These are phyloP conservation scores for Aspergillus bridgeri DNA, from an alignment of 495 filamentous ascomycete species.

Conservation along the genomic window DNA sequence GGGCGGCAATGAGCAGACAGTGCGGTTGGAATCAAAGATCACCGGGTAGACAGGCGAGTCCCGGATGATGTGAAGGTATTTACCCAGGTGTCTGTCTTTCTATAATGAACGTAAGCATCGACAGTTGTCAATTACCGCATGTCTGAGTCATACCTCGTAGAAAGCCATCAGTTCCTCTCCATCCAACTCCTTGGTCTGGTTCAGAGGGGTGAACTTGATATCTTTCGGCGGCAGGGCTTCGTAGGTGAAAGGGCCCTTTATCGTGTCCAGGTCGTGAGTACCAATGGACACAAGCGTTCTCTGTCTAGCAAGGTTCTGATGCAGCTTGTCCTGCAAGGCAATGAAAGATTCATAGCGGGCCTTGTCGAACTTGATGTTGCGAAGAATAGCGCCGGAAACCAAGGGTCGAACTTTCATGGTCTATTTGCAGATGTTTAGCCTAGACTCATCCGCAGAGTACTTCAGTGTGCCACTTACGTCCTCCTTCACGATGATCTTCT, in stretches of 20 bases:
- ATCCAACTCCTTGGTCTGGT: conserved; percentile 84
- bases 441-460: not conserved
- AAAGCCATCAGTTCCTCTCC: conserved; percentile 88
- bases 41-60: conserved; percentile 96
- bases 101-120: conserved; percentile 26
- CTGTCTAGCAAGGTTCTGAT: conserved; percentile 92
- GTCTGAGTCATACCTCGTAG: conserved; percentile 61
- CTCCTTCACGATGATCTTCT: conserved; percentile 74
- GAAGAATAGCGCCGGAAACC: conserved; percentile 80
- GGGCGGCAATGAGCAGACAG: conserved; percentile 88
- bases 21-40: conserved; percentile 83
- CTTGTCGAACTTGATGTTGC: conserved; percentile 87
- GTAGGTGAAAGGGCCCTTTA: conserved; percentile 94
- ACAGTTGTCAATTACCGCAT: not conserved
- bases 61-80: conserved; percentile 86
- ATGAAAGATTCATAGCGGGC: conserved; percentile 97
- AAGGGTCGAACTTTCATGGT: conserved; percentile 80
- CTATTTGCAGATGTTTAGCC: conserved; percentile 25
- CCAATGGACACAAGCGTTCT: conserved; percentile 93
- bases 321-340: conserved; percentile 93
- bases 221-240: conserved; percentile 89
- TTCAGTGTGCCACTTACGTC: conserved; percentile 44
- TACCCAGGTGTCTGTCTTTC: conserved; percentile 78
- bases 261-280: conserved; percentile 91
- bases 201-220: conserved; percentile 86